Conservation (phyloP, 2,329 filamentous ascomycete species). For the Cladobotryum protrusum region DNA sequence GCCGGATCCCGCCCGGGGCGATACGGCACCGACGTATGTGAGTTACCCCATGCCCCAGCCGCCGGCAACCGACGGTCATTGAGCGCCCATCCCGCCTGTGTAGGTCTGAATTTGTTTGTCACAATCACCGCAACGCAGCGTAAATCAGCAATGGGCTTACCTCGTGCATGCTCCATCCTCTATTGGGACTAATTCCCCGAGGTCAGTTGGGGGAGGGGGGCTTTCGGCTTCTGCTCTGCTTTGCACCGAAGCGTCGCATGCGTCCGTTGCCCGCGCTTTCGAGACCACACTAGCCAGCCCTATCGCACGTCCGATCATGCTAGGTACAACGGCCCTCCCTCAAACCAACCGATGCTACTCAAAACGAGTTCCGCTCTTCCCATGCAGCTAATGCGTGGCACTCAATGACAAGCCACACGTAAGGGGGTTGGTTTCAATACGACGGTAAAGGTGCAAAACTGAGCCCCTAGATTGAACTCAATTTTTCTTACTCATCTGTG, state of each 20-base stretch:
- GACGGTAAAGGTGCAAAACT: not conserved
- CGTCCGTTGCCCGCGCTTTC: not conserved
- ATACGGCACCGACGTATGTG: no score
- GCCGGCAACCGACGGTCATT: no score
- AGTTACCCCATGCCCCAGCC: no score
- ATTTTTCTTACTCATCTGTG: no score
- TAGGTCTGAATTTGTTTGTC: not conserved
- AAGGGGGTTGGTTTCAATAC: no score
- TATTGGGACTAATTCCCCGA: not conserved
- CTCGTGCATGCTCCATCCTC: not conserved
- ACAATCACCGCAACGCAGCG: not conserved
- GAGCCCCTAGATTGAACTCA: not conserved
- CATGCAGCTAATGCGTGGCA: no score
- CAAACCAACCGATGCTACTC: not conserved
- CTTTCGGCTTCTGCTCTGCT: not conserved
- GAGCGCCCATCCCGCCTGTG: no score
- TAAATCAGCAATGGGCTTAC: not conserved
- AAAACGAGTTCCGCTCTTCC: not conserved
- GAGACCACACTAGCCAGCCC: slow-evolving; percentile 4
- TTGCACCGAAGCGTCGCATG: slow-evolving; percentile 1
- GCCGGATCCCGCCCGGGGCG: no score
- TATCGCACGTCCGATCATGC: not conserved
- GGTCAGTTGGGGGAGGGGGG: not conserved
- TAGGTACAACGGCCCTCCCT: not conserved
- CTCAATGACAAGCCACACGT: no score